Evolutionary conservation across 2,329 filamentous ascomycete genomes (phyloP).

Genomic region (Tolypocladium capitatum): DNA sequence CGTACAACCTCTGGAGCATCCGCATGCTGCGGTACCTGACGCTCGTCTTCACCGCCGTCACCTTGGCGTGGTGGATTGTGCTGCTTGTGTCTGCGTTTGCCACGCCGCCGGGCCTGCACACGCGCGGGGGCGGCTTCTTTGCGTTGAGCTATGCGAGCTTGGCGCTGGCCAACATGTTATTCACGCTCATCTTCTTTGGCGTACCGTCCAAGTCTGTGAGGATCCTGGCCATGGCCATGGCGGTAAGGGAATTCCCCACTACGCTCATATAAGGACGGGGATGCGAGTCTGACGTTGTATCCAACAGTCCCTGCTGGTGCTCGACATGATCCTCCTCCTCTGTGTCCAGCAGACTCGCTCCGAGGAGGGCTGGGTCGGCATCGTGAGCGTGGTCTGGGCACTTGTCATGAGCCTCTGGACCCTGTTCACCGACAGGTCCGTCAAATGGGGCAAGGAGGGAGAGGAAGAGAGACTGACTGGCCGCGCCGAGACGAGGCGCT

Average conservation of each 20-base stretch:
- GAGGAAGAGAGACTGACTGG: constrained; percentile 90
- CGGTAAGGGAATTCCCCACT: constrained; percentile 17
- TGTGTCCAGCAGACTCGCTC: constrained; percentile 59
- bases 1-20: constrained; percentile 90
- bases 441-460: constrained; percentile 82
- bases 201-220: constrained; percentile 70
- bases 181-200: constrained; percentile 75
- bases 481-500: constrained; percentile 70
- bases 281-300: constrained; percentile 28
- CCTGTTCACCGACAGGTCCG: constrained; percentile 64
- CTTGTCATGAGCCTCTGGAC: constrained; percentile 68
- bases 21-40: constrained; percentile 68
- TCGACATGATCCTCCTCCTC: constrained; percentile 69
- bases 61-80: constrained; percentile 85
- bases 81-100: constrained; percentile 84
- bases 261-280: constrained; percentile 23
- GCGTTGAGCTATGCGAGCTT: constrained; percentile 74
- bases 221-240: constrained; percentile 55
- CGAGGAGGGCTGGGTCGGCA: constrained; percentile 88
- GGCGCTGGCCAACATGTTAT: constrained; percentile 60
- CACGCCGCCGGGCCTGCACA: constrained; percentile 75
- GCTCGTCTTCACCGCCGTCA: constrained; percentile 59
- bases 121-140: constrained; percentile 84
- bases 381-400: constrained; percentile 70
- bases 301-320: constrained; percentile 19